phyloP scores from a whole-genome alignment of 2,329 filamentous ascomycete genomes.

The Colletotrichum salicis region DNA sequence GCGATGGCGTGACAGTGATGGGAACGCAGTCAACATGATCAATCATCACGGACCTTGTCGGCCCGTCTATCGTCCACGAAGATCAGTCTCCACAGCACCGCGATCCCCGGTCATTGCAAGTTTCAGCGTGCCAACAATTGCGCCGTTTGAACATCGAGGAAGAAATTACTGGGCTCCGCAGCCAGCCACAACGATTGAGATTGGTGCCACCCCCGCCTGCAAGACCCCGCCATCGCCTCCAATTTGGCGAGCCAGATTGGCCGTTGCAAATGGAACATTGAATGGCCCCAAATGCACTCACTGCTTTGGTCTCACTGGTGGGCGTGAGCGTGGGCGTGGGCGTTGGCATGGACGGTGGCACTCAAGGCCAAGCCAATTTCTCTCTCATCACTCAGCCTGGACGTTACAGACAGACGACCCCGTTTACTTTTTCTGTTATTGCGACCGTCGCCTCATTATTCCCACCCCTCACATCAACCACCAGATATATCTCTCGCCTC shows the following conservation, averaged over 20 bases:
- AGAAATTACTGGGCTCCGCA: conserved; percentile 35
- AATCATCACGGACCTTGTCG: conserved; percentile 15
- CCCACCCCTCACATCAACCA: conserved; percentile 6
- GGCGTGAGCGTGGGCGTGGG: no score
- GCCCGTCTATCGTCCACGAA: conserved; percentile 21
- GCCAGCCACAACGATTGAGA: conserved; percentile 31
- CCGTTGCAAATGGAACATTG: conserved; percentile 12
- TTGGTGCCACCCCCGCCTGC: conserved; percentile 36
- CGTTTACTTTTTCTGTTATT: conserved; percentile 25
- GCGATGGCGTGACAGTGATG: background rate
- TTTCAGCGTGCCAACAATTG: conserved; percentile 24
- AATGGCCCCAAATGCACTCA: conserved; percentile 8
- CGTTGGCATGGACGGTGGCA: background rate
- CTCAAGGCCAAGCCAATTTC: conserved; percentile 32
- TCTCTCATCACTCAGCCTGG: conserved; percentile 16
- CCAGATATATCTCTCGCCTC: conserved; percentile 26
- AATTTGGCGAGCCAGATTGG: conserved; percentile 28
- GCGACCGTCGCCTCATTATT: conserved; percentile 27
- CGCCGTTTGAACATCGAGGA: conserved; percentile 27
- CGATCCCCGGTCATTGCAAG: conserved; percentile 32
- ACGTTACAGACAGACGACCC: conserved; percentile 35
- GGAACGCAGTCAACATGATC: background rate
- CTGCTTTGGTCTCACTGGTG: background rate
- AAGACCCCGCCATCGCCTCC: conserved; percentile 33
- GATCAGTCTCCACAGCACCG: conserved; percentile 34